phyloP scores from a whole-genome alignment of 176 grass and related monocot species.

The Miscanthus lutarioriparius region DNA sequence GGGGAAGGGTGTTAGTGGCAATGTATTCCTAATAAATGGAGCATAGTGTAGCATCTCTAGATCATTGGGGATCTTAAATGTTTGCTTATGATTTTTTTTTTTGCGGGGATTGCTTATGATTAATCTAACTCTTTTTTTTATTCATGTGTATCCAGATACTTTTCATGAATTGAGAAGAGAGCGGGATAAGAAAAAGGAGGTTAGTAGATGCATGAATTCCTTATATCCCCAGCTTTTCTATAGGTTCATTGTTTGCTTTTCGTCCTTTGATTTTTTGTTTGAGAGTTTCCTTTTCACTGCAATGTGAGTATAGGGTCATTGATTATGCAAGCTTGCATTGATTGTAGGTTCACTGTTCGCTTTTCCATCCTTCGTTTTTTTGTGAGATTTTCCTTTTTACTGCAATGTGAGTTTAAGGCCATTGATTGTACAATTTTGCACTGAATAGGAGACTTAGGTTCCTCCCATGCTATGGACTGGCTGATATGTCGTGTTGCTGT shows the following conservation, averaged over 20 bases:
- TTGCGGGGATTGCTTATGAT: no score
- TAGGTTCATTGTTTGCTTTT: constrained; percentile 10
- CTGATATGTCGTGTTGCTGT: not conserved
- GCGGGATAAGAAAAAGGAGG: constrained; percentile 81
- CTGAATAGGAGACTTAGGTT: not conserved
- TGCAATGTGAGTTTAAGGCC: not conserved
- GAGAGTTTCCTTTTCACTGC: not conserved
- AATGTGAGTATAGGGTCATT: not conserved
- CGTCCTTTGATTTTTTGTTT: not conserved
- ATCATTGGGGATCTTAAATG: no score
- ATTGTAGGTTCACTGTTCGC: not conserved
- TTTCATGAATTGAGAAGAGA: constrained; percentile 79
- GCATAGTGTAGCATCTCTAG: no score
- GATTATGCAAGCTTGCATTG: not conserved
- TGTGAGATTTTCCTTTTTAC: not conserved
- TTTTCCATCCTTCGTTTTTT: not conserved
- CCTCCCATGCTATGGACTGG: not conserved
- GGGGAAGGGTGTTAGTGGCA: no score
- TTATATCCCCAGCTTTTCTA: not conserved
- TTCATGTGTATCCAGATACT: constrained; percentile 55
- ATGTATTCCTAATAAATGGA: no score
- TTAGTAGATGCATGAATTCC: constrained; percentile 25
- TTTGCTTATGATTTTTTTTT: no score
- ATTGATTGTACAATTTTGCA: not conserved
- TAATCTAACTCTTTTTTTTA: constrained; percentile 32